These are phyloP conservation scores for Spatholobus suberectus DNA, from an alignment of 306 rosid genomes.

Conservation along the genomic window DNA sequence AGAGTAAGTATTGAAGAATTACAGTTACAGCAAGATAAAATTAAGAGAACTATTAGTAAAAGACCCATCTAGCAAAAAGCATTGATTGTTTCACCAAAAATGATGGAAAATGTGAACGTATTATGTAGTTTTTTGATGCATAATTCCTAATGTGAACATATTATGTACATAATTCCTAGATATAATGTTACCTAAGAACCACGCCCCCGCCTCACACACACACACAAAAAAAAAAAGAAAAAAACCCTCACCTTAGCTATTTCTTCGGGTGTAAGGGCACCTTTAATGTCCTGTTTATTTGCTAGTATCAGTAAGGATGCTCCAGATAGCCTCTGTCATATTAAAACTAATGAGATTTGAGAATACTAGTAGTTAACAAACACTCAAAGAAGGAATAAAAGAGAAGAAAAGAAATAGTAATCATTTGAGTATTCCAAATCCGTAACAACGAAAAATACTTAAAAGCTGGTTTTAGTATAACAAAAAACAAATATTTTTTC, in stretches of 20 bases:
- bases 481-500: background rate
- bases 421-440: slow-evolving; percentile 5
- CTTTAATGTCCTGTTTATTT: slow-evolving; percentile 88
- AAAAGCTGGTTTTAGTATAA: background rate
- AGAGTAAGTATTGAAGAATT: background rate
- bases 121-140: background rate
- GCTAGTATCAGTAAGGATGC: slow-evolving; percentile 80
- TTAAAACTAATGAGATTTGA: background rate
- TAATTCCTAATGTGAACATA: background rate
- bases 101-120: background rate
- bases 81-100: background rate
- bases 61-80: background rate
- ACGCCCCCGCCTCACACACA: too few species aligned
- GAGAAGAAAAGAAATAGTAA: background rate
- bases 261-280: slow-evolving; percentile 74
- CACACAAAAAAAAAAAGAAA: too few species aligned
- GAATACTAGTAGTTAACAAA: background rate
- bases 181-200: background rate
- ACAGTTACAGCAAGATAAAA: background rate
- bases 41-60: background rate
- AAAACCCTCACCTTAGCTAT: slow-evolving; percentile 70
- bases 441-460: background rate
- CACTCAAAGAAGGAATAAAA: background rate
- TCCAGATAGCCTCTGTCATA: slow-evolving; percentile 77
- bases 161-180: background rate